Base-by-base conservation (phyloP, 768 basidiomycete genomes). In the Lepiota subincarnata region DNA sequence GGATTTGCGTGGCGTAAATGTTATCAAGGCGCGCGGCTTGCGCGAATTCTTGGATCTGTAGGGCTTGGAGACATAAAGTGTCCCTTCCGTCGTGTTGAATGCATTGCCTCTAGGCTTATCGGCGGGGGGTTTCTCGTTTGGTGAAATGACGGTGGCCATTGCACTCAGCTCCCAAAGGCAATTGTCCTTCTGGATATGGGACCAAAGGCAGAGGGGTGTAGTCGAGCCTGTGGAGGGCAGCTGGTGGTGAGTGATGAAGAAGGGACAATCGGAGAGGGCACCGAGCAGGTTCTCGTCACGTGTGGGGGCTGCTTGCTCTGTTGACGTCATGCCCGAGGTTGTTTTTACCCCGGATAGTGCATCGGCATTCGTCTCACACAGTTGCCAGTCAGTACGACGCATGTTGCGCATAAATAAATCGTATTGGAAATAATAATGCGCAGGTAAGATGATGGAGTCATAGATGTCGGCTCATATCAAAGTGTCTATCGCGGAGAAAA, bases 1-100 rank as follows among this genome's bases (percentile, higher is more conserved):
- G 3, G 92, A 93, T 54, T 86, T 83, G 46, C 96, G 81, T 4
- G 95, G 92, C 4, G 85, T 80, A 69, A 97, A 98, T 16, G 89
- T 87, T 62, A 96, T 76, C 56, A 92, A 72, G 0, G 93, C 90
- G 40, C 88, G 83, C 11, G 94, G 73, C 62, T 86, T 89, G 70
- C 87, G 90, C 24, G 84, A 83, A 11, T 78, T 73, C 59, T 77
- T 81, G 46, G 90, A 87, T 4, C 87, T 82, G 68, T 83, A 87
- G 1, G 87, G 84, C 60, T 83, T 86, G 4, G 87, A 89, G 48
- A 91, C 81, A 59, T 87, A 85, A 42, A 90, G 68, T 1, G 84
- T 87, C 45, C 86, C 86, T 34, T 79, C 76, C 1, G 80, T 70
- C 1, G 84, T 82, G 38, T 79, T 67, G 58, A 82, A 79, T 26